Conservation (phyloP, 2,329 filamentous ascomycete genomes). For the Diaporthe vexans region DNA sequence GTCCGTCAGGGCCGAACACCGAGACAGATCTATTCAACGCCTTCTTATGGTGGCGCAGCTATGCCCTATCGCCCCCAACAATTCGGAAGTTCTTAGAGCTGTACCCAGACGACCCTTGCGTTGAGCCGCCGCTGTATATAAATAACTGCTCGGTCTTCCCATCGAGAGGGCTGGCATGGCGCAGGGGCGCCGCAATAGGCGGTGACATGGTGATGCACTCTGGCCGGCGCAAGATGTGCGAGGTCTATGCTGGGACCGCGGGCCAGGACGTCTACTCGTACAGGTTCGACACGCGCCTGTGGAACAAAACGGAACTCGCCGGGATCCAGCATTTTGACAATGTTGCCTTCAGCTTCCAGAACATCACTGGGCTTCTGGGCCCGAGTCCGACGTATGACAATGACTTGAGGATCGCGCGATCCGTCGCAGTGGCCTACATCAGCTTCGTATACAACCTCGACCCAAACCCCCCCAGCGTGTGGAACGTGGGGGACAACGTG, state of each 20-base stretch:
- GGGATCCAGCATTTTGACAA: constrained; percentile 64
- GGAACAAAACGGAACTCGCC: constrained; percentile 55
- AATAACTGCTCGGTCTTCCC: constrained; percentile 52
- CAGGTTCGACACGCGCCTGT: constrained; percentile 63
- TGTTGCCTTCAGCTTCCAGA: constrained; percentile 65
- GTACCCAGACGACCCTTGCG: constrained; percentile 63
- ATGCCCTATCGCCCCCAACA: constrained; percentile 60
- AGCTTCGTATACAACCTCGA: constrained; percentile 59
- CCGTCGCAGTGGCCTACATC: constrained; percentile 58
- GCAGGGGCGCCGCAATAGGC: constrained; percentile 60
- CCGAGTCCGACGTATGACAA: constrained; percentile 58
- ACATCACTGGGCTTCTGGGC: constrained; percentile 62
- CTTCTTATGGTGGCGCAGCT: constrained; percentile 59
- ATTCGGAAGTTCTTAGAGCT: constrained; percentile 59
- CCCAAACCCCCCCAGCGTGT: constrained; percentile 53
- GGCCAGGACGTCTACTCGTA: constrained; percentile 60
- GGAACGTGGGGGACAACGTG: constrained; percentile 42
- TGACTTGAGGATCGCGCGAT: constrained; percentile 52
- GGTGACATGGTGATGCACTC: constrained; percentile 64
- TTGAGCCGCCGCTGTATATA: constrained; percentile 59
- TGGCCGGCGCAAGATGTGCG: constrained; percentile 59
- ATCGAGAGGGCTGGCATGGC: constrained; percentile 57
- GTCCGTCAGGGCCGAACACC: constrained; percentile 55
- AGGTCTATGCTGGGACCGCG: constrained; percentile 53
- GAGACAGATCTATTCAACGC: constrained; percentile 58